Conservation (phyloP, 1,284 basidiomycete species). For the Omphalotus olearius region DNA sequence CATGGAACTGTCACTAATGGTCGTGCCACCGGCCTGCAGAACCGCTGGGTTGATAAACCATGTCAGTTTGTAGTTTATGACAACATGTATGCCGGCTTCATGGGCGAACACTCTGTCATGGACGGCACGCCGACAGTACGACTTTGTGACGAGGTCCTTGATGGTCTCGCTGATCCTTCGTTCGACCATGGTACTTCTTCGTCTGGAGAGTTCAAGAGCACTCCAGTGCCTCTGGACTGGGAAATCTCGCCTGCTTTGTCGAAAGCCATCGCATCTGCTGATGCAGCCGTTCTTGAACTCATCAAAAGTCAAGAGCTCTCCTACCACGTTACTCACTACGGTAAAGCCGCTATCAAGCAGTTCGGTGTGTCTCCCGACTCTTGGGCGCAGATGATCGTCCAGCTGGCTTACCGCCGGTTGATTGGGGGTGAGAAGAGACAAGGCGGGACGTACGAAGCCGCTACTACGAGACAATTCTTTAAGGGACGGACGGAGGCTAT, state of each 20-base stretch:
- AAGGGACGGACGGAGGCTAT: conserved; percentile 90
- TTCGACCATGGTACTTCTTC: conserved; percentile 49
- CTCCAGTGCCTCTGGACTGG: conserved; percentile 57
- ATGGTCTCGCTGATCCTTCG: conserved; percentile 51
- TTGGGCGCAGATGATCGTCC: conserved; percentile 90
- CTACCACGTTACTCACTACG: conserved; percentile 72
- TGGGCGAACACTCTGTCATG: conserved; percentile 93
- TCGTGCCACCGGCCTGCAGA: conserved; percentile 52
- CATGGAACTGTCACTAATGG: conserved; percentile 54
- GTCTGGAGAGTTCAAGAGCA: conserved; percentile 7
- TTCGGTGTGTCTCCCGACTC: conserved; percentile 85
- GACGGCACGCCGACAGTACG: conserved; percentile 64
- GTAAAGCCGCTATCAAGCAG: conserved; percentile 84
- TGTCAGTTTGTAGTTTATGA: conserved; percentile 80
- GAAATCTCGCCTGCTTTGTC: conserved; percentile 46
- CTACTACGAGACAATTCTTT: conserved; percentile 78
- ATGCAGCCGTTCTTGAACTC: conserved; percentile 55
- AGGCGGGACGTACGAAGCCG: conserved; percentile 85
- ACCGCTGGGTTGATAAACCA: conserved; percentile 84
- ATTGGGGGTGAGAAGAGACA: conserved; percentile 38
- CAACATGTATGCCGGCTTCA: conserved; percentile 75
- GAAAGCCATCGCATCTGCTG: conserved; percentile 53
- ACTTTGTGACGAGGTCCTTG: conserved; percentile 71
- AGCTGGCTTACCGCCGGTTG: conserved; percentile 79
- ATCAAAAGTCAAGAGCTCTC: conserved; percentile 65